Conservation (phyloP, 805 yeast genomes). For the Candida ascalaphidarum region DNA sequence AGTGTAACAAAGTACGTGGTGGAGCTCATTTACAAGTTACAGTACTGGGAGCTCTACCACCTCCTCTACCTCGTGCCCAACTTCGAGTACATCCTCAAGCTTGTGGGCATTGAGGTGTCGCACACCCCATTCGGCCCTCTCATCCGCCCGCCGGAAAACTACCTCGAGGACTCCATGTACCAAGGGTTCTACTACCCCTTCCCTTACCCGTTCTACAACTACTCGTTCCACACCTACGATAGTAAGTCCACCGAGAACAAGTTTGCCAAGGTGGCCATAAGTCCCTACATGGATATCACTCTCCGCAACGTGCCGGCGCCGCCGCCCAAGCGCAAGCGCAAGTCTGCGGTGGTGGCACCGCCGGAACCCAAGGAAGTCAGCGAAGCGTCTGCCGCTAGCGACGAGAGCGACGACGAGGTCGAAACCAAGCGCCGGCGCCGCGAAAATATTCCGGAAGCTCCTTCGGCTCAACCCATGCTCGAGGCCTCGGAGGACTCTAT, state of each 20-base stretch:
- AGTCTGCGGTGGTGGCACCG: conserved; percentile 2
- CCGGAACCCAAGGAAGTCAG: conserved; percentile 2
- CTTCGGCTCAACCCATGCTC: conserved; percentile 1
- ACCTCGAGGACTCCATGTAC: conserved; percentile 22
- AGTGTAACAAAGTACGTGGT: conserved; percentile 32
- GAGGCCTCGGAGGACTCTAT: conserved; percentile 3
- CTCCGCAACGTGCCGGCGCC: conserved; percentile 11
- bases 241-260: conserved; percentile 17
- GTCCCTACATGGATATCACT: conserved; percentile 29
- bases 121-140: conserved; percentile 29
- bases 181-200: conserved; percentile 36
- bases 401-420: conserved; percentile 4
- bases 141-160: conserved; percentile 32
- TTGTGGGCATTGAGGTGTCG: conserved; percentile 25
- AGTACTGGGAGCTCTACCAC: conserved; percentile 39
- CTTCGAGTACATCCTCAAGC: conserved; percentile 22
- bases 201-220: conserved; percentile 38
- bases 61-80: conserved; percentile 22
- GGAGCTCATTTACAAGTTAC: conserved; percentile 25
- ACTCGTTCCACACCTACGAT: conserved; percentile 30
- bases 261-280: conserved; percentile 16
- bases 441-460: conserved; percentile 1
- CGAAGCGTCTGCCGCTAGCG: conserved; percentile 1
- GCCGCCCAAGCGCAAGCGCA: conserved; percentile 2
- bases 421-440: background rate